Conservation (phyloP, 345 rosid genomes). For the Heritiera littoralis region DNA sequence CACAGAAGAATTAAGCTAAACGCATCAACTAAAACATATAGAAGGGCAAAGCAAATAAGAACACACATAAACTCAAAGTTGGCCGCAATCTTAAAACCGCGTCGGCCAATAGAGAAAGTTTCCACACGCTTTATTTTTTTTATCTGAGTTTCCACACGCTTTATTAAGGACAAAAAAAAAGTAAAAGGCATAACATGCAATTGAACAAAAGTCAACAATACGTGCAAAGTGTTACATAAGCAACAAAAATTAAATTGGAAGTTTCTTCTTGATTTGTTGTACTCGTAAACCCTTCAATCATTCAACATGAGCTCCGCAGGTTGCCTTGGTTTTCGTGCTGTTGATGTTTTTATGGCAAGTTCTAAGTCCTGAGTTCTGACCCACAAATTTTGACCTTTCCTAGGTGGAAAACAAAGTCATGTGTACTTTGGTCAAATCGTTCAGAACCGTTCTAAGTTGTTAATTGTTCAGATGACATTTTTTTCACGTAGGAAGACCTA, state of each 20-base stretch:
- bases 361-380: not conserved
- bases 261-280: not conserved
- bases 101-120: not conserved
- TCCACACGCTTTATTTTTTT: not conserved
- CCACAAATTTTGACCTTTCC: conserved; percentile 7
- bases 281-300: not conserved
- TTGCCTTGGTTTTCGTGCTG: not conserved
- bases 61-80: not conserved
- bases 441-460: not conserved
- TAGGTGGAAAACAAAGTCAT: too few species aligned
- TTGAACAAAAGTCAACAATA: not conserved
- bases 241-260: not conserved
- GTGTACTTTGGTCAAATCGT: not conserved
- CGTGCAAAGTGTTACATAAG: not conserved
- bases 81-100: not conserved
- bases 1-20: too few species aligned
- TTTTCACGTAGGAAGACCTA: not conserved
- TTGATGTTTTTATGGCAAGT: too few species aligned
- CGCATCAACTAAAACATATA: not conserved
- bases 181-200: not conserved
- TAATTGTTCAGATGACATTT: too few species aligned
- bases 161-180: not conserved
- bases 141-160: not conserved
- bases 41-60: not conserved
- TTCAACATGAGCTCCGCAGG: too few species aligned